Conservation (phyloP, 371 early-diverging fungal genomes). For the Cladochytrium tenue region DNA sequence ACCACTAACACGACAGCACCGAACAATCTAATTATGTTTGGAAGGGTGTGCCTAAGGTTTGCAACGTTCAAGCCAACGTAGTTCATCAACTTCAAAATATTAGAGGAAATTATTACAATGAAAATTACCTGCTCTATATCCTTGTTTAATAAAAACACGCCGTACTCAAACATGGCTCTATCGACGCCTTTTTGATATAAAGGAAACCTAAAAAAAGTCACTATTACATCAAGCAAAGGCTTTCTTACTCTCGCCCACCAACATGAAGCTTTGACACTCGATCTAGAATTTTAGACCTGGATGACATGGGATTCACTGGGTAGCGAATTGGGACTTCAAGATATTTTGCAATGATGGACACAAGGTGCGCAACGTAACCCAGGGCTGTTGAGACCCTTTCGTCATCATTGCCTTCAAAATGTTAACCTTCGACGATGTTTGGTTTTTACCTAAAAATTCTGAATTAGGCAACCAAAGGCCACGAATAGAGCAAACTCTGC, state of each 20-base stretch:
- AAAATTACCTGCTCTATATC: constrained; percentile 76
- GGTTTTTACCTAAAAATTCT: constrained; percentile 29
- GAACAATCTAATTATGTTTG: constrained; percentile 71
- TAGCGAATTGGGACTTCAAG: constrained; percentile 74
- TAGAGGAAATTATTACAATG: neutral
- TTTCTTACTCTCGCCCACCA: constrained; percentile 33
- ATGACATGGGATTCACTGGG: constrained; percentile 75
- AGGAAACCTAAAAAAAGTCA: constrained; percentile 64
- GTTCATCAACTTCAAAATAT: constrained; percentile 64
- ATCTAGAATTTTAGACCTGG: constrained; percentile 71
- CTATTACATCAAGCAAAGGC: neutral
- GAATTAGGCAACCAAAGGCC: constrained; percentile 69
- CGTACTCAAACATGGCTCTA: constrained; percentile 75
- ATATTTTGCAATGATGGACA: constrained; percentile 72
- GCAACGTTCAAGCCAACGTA: constrained; percentile 69
- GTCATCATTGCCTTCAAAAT: constrained; percentile 54
- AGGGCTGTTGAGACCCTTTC: constrained; percentile 73
- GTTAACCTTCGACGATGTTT: neutral
- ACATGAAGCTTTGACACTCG: constrained; percentile 43
- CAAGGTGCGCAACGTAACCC: constrained; percentile 72
- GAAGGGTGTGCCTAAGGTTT: constrained; percentile 76
- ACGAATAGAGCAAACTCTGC: constrained; percentile 59
- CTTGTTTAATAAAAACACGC: constrained; percentile 82
- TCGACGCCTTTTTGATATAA: constrained; percentile 73
- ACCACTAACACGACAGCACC: no score